Base-by-base conservation (phyloP, 2,329 filamentous ascomycete species). In the Amauroascus verrucosus region DNA sequence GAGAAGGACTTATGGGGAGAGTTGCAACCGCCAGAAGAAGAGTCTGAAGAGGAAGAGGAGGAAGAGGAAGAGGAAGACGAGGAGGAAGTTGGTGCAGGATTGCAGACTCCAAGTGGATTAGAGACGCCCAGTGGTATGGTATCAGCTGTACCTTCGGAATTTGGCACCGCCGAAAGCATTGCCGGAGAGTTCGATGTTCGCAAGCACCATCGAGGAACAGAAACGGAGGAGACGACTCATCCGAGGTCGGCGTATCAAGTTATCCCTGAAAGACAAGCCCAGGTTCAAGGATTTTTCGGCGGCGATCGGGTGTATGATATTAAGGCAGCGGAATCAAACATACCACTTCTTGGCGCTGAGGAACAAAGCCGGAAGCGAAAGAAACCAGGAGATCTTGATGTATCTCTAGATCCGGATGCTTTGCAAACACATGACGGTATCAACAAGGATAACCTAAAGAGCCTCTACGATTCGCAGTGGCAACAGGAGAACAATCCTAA, bases 321-420 rank as follows among this genome's bases (percentile, higher is more conserved):
- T 57, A 84, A 77, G 57, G 81, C 74, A 58, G 75, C 74, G 30
- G 74, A 78, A 56, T 71, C 75, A 20, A 73, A 76, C 56, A 69
- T 87, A 56, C 85, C 86, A 0, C 79, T 94, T 2, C 79, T 98
- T 3, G 93, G 90, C 9, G 79, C 81, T 58, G 88, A 94, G 22
- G 86, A 89, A 55, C 82, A 89, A 53, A 77, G 68, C 51, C 75
- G 87, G 63, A 93, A 94, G 73, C 81, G 88, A 63, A 98, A 97
- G 81, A 95, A 96, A 78, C 90, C 86, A 3, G 93, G 91, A 38
- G 93, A 98, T 67, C 80, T 98, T 22, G 93, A 98, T 61, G 85
- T 97, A 26, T 88, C 89, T 22, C 82, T 98, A 58, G 89, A 97
- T 63, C 81, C 88, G 4, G 91, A 97, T 65, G 79, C 85, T 35